Evolutionary conservation across 202 grass and related monocot species (phyloP).

Genomic region (Dendrocalamus latiflorus): DNA sequence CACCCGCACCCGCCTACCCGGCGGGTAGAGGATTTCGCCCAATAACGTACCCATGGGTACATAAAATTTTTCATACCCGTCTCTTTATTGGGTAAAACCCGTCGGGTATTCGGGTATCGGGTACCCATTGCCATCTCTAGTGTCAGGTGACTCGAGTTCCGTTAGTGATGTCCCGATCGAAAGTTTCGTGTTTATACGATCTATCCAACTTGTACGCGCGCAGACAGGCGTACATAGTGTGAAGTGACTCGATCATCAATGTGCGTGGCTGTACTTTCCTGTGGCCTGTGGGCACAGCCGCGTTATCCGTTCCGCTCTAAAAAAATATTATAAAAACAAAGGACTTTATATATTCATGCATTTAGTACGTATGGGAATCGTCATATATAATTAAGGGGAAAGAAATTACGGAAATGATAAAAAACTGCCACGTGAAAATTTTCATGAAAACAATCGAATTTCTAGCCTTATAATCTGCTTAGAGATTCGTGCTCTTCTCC

Average conservation of each 20-base stretch:
- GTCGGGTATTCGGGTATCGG: too few relatives aligned
- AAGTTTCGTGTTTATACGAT: neutral
- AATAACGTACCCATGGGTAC: too few relatives aligned
- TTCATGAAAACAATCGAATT: too few relatives aligned
- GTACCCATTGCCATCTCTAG: too few relatives aligned
- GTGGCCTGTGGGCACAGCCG: neutral
- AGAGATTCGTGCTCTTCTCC: too few relatives aligned
- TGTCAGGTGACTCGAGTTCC: slow-evolving; percentile 29
- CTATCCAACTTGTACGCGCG: neutral
- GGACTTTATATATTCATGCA: neutral
- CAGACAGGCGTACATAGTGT: neutral
- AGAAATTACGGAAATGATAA: neutral
- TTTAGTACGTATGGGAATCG: neutral
- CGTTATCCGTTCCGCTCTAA: neutral
- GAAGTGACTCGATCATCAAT: neutral
- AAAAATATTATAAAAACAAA: neutral
- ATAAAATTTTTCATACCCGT: too few relatives aligned
- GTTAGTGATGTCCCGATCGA: neutral
- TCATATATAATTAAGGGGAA: neutral
- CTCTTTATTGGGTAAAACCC: too few relatives aligned
- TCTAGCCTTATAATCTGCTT: too few relatives aligned
- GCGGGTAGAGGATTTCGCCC: too few relatives aligned
- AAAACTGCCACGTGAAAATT: too few relatives aligned
- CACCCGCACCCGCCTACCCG: too few relatives aligned
- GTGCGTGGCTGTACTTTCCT: neutral